Base-by-base conservation (phyloP, 306 rosid genomes). In the Castanea mollissima region DNA sequence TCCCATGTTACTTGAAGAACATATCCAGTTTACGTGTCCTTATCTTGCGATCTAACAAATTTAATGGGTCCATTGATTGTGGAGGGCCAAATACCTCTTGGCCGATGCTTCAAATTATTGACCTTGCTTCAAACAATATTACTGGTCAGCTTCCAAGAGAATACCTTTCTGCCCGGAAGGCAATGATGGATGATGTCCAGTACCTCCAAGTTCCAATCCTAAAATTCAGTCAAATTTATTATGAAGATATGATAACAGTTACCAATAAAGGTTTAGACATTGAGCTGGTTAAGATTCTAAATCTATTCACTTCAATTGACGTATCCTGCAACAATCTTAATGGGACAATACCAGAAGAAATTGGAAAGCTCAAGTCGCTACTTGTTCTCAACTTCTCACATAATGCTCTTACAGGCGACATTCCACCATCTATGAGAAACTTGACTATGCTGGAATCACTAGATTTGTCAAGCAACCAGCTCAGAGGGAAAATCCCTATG, bases 241-340 rank as follows among this genome's bases (percentile, higher is more conserved):
- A 87, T 74, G 80, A 79, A 16, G 86, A 84, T 71, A 3, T 86
- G 6, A 75, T 87, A 5, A 74, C 88, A 29, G 68, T 84, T 2
- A 84, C 85, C 6, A 29, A 0, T 34, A 87, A 87, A 35, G 90
- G 90, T 76, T 23, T 49, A 2, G 77, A 82, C 13, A 41, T 82
- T 59, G 69, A 87, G 41, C 18, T 79, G 3, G 41, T 58, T 21
- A 87, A 56, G 68, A 87, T 87, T 9, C 60, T 82, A 1, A 84
- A 81, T 3, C 21, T 82, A 58, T 82, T 82, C 77, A 87, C 88
- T 8, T 74, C 74, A 11, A 73, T 55, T 55, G 58, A 55, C 0
- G 2, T 55, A 1, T 55, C 58, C 7, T 1, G 1, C 52, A 46
- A 46, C 52, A 11, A 46, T 10, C 52, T 46, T 46, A 2, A 12